Percentiles rank a stretch among this genome's conserved stretches.
phyloP scores from a whole-genome alignment of 495 filamentous ascomycete genomes.

The Daldinia decipiens region DNA sequence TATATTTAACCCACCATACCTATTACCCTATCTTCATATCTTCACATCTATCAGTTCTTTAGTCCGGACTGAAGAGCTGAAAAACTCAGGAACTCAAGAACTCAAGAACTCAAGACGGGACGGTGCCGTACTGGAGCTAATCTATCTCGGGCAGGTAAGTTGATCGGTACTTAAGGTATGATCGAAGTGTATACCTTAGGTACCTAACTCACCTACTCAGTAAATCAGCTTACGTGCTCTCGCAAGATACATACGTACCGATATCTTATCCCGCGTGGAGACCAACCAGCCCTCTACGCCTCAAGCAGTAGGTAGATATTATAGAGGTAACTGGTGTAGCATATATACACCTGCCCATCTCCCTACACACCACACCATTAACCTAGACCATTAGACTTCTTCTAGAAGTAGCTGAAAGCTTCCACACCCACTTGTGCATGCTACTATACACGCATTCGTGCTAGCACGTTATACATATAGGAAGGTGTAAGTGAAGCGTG shows the following conservation, averaged over 20 bases:
- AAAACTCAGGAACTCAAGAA: neutral
- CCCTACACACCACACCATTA: slow-evolving; percentile 2
- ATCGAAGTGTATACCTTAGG: neutral
- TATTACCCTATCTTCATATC: neutral
- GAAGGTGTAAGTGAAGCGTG: slow-evolving; percentile 6
- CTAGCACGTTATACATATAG: neutral
- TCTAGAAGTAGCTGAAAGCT: slow-evolving; percentile 24
- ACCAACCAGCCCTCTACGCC: neutral
- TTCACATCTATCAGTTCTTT: neutral
- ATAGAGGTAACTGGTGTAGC: too few relatives aligned
- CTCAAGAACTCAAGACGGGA: neutral
- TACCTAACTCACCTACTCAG: too few relatives aligned
- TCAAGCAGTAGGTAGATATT: neutral
- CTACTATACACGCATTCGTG: neutral
- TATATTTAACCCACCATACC: neutral
- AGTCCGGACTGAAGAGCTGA: neutral
- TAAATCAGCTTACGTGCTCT: neutral
- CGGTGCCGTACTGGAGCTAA: neutral
- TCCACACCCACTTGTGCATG: neutral
- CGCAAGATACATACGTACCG: neutral
- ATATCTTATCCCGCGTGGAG: neutral
- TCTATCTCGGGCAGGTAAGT: neutral
- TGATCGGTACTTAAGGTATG: neutral
- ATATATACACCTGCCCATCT: neutral
- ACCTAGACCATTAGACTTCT: slow-evolving; percentile 5